Evolutionary conservation across 2,329 filamentous ascomycete species (phyloP).

Genomic region (Penicillium thymicola): DNA sequence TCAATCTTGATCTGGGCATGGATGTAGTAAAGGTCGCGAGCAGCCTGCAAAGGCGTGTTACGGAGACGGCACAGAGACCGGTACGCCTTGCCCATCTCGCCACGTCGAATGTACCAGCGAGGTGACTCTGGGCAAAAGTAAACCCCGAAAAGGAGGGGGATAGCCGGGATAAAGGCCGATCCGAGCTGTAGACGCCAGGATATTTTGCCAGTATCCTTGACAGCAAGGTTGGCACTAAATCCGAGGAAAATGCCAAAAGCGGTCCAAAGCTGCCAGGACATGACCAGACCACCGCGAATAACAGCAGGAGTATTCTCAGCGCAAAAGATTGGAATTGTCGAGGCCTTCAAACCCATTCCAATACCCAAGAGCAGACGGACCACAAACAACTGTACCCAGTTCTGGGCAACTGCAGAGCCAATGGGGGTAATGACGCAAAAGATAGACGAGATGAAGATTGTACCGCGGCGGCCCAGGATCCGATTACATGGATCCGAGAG

Average conservation of each 20-base stretch:
- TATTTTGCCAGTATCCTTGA: slow-evolving; percentile 57
- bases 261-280: slow-evolving; percentile 54
- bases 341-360: slow-evolving; percentile 61
- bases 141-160: slow-evolving; percentile 57
- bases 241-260: slow-evolving; percentile 66
- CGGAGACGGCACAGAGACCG: slow-evolving; percentile 56
- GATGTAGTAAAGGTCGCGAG: slow-evolving; percentile 62
- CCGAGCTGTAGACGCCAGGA: slow-evolving; percentile 64
- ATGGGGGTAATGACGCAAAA: slow-evolving; percentile 67
- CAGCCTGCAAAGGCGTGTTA: slow-evolving; percentile 59
- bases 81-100: slow-evolving; percentile 60
- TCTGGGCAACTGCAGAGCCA: slow-evolving; percentile 60
- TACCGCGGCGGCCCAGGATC: slow-evolving; percentile 57
- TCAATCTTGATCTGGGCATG: slow-evolving; percentile 52
- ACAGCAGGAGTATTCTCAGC: slow-evolving; percentile 56
- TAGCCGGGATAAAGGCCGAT: slow-evolving; percentile 62
- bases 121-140: slow-evolving; percentile 65
- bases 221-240: slow-evolving; percentile 62
- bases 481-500: slow-evolving; percentile 63
- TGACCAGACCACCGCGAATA: slow-evolving; percentile 56
- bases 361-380: slow-evolving; percentile 57
- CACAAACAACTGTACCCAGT: slow-evolving; percentile 57
- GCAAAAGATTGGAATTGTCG: slow-evolving; percentile 55
- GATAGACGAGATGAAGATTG: slow-evolving; percentile 61
- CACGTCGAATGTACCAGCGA: slow-evolving; percentile 66